These are phyloP conservation scores for Microbotryum saponariae DNA, from an alignment of 1,284 basidiomycete genomes.

Conservation along the genomic window DNA sequence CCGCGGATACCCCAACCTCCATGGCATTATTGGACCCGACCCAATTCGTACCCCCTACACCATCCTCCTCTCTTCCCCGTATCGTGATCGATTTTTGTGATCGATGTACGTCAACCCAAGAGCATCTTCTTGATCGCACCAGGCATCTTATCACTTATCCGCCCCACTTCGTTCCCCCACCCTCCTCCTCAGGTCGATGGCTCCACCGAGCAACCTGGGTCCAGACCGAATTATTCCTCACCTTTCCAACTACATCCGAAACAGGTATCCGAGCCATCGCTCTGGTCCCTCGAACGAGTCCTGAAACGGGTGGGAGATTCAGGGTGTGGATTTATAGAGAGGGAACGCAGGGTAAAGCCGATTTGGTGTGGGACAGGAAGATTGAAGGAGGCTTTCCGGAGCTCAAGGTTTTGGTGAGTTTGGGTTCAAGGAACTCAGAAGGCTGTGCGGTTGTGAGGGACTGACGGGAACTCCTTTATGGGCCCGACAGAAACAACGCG, in stretches of 20 bases:
- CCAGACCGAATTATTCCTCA: slow-evolving; percentile 76
- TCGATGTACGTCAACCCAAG: slow-evolving; percentile 47
- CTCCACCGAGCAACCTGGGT: slow-evolving; percentile 78
- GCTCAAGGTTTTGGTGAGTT: slow-evolving; percentile 66
- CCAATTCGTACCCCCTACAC: neutral
- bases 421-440: neutral
- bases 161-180: slow-evolving; percentile 7
- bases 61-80: slow-evolving; percentile 26
- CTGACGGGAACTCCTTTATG: neutral
- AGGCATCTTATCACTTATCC: neutral
- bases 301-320: slow-evolving; percentile 78
- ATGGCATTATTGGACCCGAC: neutral
- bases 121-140: neutral
- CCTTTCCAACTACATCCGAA: slow-evolving; percentile 53
- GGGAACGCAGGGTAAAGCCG: neutral
- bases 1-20: neutral
- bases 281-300: slow-evolving; percentile 63
- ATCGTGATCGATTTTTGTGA: slow-evolving; percentile 76
- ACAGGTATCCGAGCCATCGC: slow-evolving; percentile 56
- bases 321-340: slow-evolving; percentile 64
- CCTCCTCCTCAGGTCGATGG: slow-evolving; percentile 43
- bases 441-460: too few species aligned
- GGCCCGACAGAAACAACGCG: slow-evolving; percentile 71
- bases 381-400: slow-evolving; percentile 84
- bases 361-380: slow-evolving; percentile 43